Base-by-base conservation (phyloP, 2,329 filamentous ascomycete genomes). In the Blastomyces gilchristii region DNA sequence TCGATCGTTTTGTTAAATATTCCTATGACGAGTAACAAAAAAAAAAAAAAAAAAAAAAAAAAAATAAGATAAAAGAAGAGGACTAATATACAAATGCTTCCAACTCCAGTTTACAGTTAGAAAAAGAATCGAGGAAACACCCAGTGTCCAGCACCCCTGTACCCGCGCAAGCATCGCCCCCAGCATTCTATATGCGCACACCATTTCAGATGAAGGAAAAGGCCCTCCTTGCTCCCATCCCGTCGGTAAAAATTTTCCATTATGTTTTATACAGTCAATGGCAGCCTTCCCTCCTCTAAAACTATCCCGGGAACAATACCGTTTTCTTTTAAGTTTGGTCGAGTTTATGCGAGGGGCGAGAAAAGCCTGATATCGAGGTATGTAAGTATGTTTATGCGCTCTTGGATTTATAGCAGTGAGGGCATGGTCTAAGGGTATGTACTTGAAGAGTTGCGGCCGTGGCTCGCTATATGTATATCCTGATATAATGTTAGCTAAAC, bases 391-490 rank as follows among this genome's bases (percentile, higher is more conserved):
- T 49, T 25, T 47, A 39, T 49, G 37, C 25, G 34, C 28, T 37
- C 18, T 12, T n/a, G 52, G 7, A 52, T 47, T n/a, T 34, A 39
- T 12, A 1, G 22, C n/a, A 50, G 39, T 59, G 41, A 39, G 53
- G 31, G 22, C 25, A 22, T 49, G 4, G 60, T 68, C n/a, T 69
- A 68, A 68, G 62, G 7, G 39, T n/a, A 37, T n/a, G n/a, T 78
- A 89, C 87, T 85, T 85, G 79, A 90, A 88, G 70, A 90, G 75
- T 56, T 90, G 87, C 62, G 94, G 94, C 75, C 89, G 86, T 50
- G 94, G 94, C 76, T 93, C 89, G 82, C 92, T 97, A 76, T 90
- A 88, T 62, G 93, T 95, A 81, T 96, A 97, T 71, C 93, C 90
- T 94, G 72, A 66, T 65, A 64, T 65, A 31, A 56, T 37, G 62